Evolutionary conservation across 208 protist species (phyloP).

Genomic region (Trypanosoma conorhini): DNA sequence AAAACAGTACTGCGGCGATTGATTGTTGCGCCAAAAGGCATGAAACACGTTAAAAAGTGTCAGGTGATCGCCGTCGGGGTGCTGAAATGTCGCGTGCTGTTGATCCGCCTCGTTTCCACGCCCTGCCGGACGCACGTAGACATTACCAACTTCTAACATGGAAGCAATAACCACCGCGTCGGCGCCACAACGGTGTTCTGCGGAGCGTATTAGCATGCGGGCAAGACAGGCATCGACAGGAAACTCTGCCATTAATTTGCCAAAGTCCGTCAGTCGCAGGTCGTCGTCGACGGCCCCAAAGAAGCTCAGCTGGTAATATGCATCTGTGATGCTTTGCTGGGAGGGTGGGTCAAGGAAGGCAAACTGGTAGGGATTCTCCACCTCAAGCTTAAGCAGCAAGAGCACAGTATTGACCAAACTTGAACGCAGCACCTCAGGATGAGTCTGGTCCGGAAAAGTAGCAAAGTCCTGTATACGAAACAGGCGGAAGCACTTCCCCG

Average conservation of each 20-base stretch:
- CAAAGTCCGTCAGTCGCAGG: slow-evolving; percentile 69
- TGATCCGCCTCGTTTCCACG: slow-evolving; percentile 43
- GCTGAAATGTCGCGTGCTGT: slow-evolving; percentile 43
- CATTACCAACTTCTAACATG: slow-evolving; percentile 85
- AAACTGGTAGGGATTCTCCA: slow-evolving; percentile 96
- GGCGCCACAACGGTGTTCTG: slow-evolving; percentile 69
- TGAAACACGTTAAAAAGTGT: slow-evolving; percentile 82
- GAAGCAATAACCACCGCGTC: slow-evolving; percentile 84
- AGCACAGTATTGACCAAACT: slow-evolving; percentile 97
- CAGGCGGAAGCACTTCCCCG: slow-evolving; percentile 98
- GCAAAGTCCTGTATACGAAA: slow-evolving; percentile 92
- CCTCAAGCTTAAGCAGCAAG: slow-evolving; percentile 95
- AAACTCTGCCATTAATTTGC: slow-evolving; percentile 64
- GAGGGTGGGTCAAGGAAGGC: slow-evolving; percentile 98
- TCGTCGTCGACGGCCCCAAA: slow-evolving; percentile 98
- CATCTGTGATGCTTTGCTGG: slow-evolving; percentile 95
- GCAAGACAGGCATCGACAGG: slow-evolving; percentile 91
- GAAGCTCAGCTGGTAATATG: slow-evolving; percentile 97
- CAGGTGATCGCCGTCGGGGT: slow-evolving; percentile 81
- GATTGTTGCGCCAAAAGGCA: slow-evolving; percentile 46
- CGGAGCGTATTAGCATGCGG: slow-evolving; percentile 90
- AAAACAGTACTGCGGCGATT: slow-evolving; percentile 62
- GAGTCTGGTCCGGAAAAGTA: slow-evolving; percentile 71
- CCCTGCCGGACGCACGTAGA: slow-evolving; percentile 49
- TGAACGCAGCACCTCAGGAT: slow-evolving; percentile 97